Conservation (phyloP, 2,329 filamentous ascomycete genomes). For the Fusarium equiseti region DNA sequence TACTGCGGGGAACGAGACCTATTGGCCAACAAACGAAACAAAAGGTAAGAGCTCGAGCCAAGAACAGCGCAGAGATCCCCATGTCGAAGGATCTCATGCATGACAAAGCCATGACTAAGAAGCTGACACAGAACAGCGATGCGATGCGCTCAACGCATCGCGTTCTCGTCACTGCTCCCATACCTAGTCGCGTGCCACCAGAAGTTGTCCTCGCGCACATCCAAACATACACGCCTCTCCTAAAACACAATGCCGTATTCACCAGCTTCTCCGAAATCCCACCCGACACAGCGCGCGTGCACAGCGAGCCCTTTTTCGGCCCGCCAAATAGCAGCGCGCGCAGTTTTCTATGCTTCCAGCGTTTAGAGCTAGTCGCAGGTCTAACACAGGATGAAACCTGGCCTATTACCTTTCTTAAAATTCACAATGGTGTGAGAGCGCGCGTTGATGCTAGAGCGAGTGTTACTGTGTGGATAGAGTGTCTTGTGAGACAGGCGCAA, state of each 20-base stretch:
- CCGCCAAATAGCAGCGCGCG: slow-evolving; percentile 18
- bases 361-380: slow-evolving; percentile 18
- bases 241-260: slow-evolving; percentile 21
- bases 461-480: slow-evolving; percentile 31
- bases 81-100: not conserved
- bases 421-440: slow-evolving; percentile 23
- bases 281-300: slow-evolving; percentile 10
- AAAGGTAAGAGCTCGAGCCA: slow-evolving; percentile 1
- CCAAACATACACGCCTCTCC: slow-evolving; percentile 28
- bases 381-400: slow-evolving; percentile 20
- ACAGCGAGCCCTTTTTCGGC: slow-evolving; percentile 29
- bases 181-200: slow-evolving; percentile 28
- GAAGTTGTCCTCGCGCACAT: slow-evolving; percentile 34
- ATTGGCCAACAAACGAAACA: not conserved
- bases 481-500: slow-evolving; percentile 17
- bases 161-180: slow-evolving; percentile 27
- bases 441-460: slow-evolving; percentile 29
- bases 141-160: slow-evolving; percentile 34
- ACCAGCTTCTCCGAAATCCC: slow-evolving; percentile 22
- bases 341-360: slow-evolving; percentile 11
- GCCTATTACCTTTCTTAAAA: slow-evolving; percentile 29
- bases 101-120: slow-evolving; percentile 27
- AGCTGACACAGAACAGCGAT: not conserved
- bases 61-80: not conserved
- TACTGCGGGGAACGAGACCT: not conserved